Evolutionary conservation across 2,329 filamentous ascomycete species (phyloP), one percentile per base, ranked within the genome.

Genomic region (Elsinoe arachidis): DNA sequence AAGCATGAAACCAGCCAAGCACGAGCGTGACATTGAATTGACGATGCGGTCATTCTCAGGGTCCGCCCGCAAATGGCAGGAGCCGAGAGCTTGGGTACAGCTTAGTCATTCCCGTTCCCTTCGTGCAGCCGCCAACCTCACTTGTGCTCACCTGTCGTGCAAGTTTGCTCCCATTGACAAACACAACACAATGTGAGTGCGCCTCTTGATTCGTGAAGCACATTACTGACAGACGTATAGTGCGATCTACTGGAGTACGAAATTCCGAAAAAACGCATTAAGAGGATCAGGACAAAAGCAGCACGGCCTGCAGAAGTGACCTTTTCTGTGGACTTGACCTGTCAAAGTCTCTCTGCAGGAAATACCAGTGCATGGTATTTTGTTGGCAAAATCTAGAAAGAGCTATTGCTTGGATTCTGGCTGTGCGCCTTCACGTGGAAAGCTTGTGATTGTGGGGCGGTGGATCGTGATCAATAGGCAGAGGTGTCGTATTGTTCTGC

Each of bases 41-140:
- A 26, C 17, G 23, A 49, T 49, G 44, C 44, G 44, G 44, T 49
- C 46, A 51, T 51, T 35, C 37, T 19, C 46, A 51, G 46, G 46
- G 46, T 51, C 46, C 15, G 26, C 17, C 19, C 46, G 46, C 46
- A 35, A 34, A 15, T 17, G 46, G 46, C 1, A 51, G 46, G 46
- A 51, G 46, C 46, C 26, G 26, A 21, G 2, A 30, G 21, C 46
- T 51, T 35, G 14, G 46, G 23, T 11, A 14, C 3, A 35, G 46
- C 46, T 51, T 51, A 51, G 46, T 51, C 46, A 51, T 19, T 34
- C 19, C 46, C 41, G 41, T 46, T 19, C 41, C 41, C 19, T 14
- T 10, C 6, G 7, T 30, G 26, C 26, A 30, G 26, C 3, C 26
- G 9, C 19, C 17, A 46, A 26, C 41, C 21, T 46, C 26, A 30